Base-by-base conservation (phyloP, 2,329 filamentous ascomycete genomes). In the Microsporum canis region DNA sequence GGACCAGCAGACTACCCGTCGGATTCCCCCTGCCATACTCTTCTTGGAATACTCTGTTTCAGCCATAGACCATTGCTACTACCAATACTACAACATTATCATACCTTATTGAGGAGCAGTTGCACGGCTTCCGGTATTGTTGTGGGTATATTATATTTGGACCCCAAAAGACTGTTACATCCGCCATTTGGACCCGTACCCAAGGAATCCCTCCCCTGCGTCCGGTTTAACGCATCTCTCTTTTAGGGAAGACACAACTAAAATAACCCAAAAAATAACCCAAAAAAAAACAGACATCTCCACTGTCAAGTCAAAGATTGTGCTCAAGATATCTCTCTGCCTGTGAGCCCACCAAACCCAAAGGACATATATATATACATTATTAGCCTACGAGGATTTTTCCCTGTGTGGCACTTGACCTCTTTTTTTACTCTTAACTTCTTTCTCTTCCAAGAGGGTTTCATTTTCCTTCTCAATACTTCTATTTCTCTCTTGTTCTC, bases 401-500 rank as follows among this genome's bases (percentile, higher is more conserved):
- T 55, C 33, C 39, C 49, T 55, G 31, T 55, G 31, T 55, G 31
- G 34, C 49, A 55, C 49, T 55, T 29, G 23, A 55, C 5, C 17
- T 3, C 36, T 36, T 55, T 17, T 55, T 36, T n/a, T 55, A 55
- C n/a, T 55, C 36, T n/a, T n/a, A n/a, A 14, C 39, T 17, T 43
- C 14, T 43, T 34, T 58, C 29, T 58, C 56, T 41, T 58, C 56
- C 36, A 27, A 41, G 36, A 31, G 56, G 53, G 27, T 61, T 57
- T 59, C 45, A 63, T 59, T 63, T 57, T 61, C 60, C 63, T 60
- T 57, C 62, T 62, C 65, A 64, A 64, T 51, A 56, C 57, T 61
- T 57, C 63, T 53, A 49, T 27, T 49, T 60, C 38, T 60, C 49
- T 49, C 38, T 49, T 47, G 49, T 36, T 55, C 41, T 53, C 3